Conservation (phyloP, 768 basidiomycete species). For the Lyophyllum shimeji region DNA sequence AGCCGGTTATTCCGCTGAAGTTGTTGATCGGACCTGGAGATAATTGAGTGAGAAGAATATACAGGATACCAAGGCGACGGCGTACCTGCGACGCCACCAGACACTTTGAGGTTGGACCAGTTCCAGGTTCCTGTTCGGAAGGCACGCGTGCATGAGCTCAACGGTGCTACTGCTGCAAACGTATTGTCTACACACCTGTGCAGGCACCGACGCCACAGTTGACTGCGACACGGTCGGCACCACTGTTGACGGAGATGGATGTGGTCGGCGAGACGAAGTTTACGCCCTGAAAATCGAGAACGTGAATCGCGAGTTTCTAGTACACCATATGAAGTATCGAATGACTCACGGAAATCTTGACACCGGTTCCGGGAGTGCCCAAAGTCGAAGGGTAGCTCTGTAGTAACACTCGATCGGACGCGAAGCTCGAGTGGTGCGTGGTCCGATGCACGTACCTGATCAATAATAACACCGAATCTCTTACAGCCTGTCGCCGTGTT, state of each 20-base stretch:
- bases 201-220: slow-evolving; percentile 57
- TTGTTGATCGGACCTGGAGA: slow-evolving; percentile 38
- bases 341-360: slow-evolving; percentile 50
- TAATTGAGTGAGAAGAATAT: not conserved
- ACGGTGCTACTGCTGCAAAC: not conserved
- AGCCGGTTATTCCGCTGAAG: slow-evolving; percentile 30
- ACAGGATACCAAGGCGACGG: not conserved
- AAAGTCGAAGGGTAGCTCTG: slow-evolving; percentile 58
- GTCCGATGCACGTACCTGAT: slow-evolving; percentile 37
- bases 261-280: slow-evolving; percentile 44
- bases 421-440: not conserved
- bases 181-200: slow-evolving; percentile 32
- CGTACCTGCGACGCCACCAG: slow-evolving; percentile 42
- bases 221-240: slow-evolving; percentile 48
- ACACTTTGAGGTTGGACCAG: slow-evolving; percentile 44
- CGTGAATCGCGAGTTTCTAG: not conserved
- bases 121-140: slow-evolving; percentile 43
- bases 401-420: not conserved
- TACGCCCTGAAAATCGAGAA: slow-evolving; percentile 37
- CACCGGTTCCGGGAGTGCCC: slow-evolving; percentile 56
- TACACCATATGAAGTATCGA: not conserved
- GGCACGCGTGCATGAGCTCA: not conserved
- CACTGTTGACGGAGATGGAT: slow-evolving; percentile 38
- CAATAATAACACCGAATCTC: slow-evolving; percentile 57
- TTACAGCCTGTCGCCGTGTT: slow-evolving; percentile 52